A percentile compares a stretch with the other conserved stretches of the same genome.
Conservation (phyloP, 2,329 filamentous ascomycete genomes). For the Penicillium frequentans region DNA sequence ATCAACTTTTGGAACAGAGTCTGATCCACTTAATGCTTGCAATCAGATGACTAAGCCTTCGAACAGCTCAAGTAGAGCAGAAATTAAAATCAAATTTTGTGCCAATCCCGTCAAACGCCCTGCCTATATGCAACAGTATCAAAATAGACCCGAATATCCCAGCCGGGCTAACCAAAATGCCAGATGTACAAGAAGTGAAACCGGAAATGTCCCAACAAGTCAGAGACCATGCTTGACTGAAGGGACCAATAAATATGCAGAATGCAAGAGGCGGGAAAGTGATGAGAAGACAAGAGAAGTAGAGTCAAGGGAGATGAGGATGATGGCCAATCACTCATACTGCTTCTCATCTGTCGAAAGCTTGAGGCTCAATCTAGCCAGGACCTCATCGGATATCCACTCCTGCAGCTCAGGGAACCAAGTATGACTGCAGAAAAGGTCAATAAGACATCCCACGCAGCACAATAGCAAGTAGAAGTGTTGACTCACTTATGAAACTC, state of each 20-base stretch:
- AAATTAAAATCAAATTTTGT: not conserved
- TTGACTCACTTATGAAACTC: conserved; percentile 39
- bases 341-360: conserved; percentile 7
- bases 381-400: conserved; percentile 33
- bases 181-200: conserved; percentile 4
- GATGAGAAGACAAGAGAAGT: not conserved
- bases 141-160: not conserved
- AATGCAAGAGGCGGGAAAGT: too few relatives aligned
- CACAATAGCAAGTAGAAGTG: not conserved
- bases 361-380: conserved; percentile 8
- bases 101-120: not conserved
- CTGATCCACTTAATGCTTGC: too few relatives aligned
- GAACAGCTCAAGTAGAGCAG: too few relatives aligned
- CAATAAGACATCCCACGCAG: conserved; percentile 1
- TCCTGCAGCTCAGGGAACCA: conserved; percentile 34
- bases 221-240: not conserved
- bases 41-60: too few relatives aligned
- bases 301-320: not conserved
- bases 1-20: too few relatives aligned
- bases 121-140: conserved; percentile 4
- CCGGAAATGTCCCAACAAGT: not conserved
- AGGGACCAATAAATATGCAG: not conserved
- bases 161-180: not conserved
- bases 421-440: conserved; percentile 33
- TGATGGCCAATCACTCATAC: conserved; percentile 11